Conservation (phyloP, 192 early-diverging fungal species). For the Neocallimastix lanati region DNA sequence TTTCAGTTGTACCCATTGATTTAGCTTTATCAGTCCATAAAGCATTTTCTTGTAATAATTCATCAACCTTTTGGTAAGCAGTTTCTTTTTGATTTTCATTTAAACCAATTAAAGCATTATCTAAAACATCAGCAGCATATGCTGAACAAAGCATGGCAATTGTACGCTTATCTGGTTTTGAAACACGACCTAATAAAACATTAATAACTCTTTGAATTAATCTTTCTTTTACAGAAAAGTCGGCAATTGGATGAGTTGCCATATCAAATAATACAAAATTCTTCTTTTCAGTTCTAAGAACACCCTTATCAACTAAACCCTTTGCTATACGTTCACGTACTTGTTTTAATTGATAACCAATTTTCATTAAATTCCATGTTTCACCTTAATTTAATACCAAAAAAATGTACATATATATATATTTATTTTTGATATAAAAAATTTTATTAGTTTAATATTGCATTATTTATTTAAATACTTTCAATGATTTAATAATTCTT, state of each 20-base stretch:
- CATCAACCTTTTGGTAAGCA: constrained; percentile 75
- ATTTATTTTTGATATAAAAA: no score
- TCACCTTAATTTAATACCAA: constrained; percentile 67
- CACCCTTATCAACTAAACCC: constrained; percentile 95
- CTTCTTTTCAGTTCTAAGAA: constrained; percentile 84
- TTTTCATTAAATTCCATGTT: constrained; percentile 96
- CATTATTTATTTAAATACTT: no score
- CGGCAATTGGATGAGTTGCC: constrained; percentile 90
- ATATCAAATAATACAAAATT: constrained; percentile 94
- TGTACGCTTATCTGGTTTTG: constrained; percentile 34
- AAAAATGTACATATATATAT: no score
- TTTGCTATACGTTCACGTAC: constrained; percentile 91
- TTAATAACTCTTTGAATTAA: constrained; percentile 68
- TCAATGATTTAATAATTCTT: no score
- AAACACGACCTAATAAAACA: constrained; percentile 49
- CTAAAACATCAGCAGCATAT: constrained; percentile 92
- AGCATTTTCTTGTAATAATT: constrained; percentile 72
- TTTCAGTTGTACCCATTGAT: constrained; percentile 25
- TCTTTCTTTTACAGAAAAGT: constrained; percentile 70
- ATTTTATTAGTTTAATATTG: no score
- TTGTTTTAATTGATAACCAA: constrained; percentile 93
- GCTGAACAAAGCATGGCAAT: constrained; percentile 84
- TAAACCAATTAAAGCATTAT: constrained; percentile 75
- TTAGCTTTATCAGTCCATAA: constrained; percentile 28
- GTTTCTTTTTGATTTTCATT: constrained; percentile 70